Percentiles rank a stretch among this genome's conserved stretches.
phyloP scores from a whole-genome alignment of 2,329 filamentous ascomycete genomes.

The Stagonosporopsis rhizophila region DNA sequence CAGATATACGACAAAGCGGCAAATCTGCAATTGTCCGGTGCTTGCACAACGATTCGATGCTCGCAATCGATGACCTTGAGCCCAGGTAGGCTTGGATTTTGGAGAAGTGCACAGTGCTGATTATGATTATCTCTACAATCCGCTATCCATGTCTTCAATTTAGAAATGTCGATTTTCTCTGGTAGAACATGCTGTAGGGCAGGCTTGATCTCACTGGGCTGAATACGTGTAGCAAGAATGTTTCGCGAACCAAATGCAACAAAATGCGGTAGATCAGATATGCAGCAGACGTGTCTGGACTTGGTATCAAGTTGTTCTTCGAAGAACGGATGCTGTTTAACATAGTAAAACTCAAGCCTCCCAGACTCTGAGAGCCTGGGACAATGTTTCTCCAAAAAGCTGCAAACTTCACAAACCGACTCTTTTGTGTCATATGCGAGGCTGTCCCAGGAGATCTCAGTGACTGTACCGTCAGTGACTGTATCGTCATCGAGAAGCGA shows the following conservation, averaged over 20 bases:
- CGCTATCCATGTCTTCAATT: neutral
- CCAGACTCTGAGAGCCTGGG: no score
- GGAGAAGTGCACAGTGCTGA: neutral
- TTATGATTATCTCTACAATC: neutral
- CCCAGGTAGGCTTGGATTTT: neutral
- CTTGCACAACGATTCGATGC: neutral
- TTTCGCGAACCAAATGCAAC: neutral
- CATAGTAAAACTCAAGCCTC: neutral
- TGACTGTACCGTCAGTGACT: no score
- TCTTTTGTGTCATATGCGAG: neutral
- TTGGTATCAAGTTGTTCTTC: neutral
- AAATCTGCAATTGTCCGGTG: neutral
- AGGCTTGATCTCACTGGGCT: neutral
- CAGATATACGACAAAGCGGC: neutral
- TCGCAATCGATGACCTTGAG: neutral
- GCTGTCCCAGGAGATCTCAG: neutral
- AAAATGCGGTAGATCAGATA: neutral
- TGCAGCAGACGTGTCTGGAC: neutral
- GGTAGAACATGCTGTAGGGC: neutral
- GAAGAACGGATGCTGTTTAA: neutral
- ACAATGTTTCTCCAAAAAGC: no score
- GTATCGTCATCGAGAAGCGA: neutral
- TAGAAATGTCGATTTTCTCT: neutral
- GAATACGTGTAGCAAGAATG: neutral
- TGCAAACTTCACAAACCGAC: neutral